These are phyloP conservation scores for Sporobolus alterniflorus DNA, from an alignment of 202 grass and related monocot species.

Conservation along the genomic window DNA sequence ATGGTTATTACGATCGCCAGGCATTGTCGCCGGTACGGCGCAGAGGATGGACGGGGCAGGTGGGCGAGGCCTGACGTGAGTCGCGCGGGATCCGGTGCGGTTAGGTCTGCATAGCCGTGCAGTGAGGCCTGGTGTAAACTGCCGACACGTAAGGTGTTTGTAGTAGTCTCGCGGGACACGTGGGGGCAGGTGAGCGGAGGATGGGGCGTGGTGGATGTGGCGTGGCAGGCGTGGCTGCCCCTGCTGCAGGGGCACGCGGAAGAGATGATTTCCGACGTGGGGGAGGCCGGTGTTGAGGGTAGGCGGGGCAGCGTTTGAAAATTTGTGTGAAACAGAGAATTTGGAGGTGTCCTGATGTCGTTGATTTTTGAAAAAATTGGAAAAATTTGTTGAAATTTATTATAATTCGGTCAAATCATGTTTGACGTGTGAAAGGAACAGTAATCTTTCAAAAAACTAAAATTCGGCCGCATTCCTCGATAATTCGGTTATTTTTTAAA, in stretches of 20 bases:
- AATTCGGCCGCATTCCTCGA: too few species aligned
- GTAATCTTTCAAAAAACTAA: too few species aligned
- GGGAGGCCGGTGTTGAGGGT: conserved; percentile 21
- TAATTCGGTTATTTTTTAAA: too few species aligned
- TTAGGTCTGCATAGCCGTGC: fast-evolving
- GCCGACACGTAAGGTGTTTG: not conserved
- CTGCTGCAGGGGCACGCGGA: conserved; percentile 29
- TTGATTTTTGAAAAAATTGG: too few species aligned
- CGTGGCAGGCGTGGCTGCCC: not conserved
- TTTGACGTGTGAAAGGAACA: too few species aligned
- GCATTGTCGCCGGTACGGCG: not conserved
- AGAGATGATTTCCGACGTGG: conserved; percentile 10
- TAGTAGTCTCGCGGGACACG: not conserved
- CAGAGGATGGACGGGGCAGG: not conserved
- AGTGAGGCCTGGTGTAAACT: not conserved
- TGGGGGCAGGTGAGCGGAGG: not conserved
- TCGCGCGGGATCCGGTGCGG: not conserved
- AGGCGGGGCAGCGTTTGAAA: too few species aligned
- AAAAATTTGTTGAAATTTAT: too few species aligned
- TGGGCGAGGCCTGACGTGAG: not conserved
- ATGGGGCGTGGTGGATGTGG: not conserved
- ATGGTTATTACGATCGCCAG: fast-evolving
- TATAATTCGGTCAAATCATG: too few species aligned
- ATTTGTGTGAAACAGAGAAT: too few species aligned
- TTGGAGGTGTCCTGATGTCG: too few species aligned